phyloP scores from a whole-genome alignment of 805 yeast genomes.

The Starmerella scarabaei region DNA sequence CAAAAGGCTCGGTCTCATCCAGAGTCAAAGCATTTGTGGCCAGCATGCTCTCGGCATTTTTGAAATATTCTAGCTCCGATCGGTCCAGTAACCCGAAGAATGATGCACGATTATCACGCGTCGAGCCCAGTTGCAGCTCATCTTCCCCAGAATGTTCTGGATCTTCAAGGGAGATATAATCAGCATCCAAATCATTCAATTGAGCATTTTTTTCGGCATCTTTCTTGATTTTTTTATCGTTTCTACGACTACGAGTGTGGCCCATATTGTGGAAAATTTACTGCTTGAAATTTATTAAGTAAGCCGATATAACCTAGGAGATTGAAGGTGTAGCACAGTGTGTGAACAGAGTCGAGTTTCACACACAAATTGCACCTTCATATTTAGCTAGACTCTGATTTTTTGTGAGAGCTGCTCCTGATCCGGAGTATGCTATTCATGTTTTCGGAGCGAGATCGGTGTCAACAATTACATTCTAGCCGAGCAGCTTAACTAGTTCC shows the following conservation, averaged over 20 bases:
- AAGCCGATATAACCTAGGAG: too few relatives aligned
- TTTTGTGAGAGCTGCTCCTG: too few relatives aligned
- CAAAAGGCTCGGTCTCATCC: slow-evolving; percentile 64
- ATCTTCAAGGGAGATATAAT: slow-evolving; percentile 22
- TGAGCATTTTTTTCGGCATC: slow-evolving; percentile 4
- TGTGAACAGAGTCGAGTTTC: too few relatives aligned
- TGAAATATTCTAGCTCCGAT: slow-evolving; percentile 78
- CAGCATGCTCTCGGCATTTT: slow-evolving; percentile 78
- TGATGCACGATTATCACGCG: slow-evolving; percentile 26
- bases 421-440: too few relatives aligned
- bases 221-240: slow-evolving; percentile 13
- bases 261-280: slow-evolving; percentile 8
- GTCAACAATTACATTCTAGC: too few relatives aligned
- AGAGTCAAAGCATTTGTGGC: slow-evolving; percentile 65
- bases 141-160: slow-evolving; percentile 11
- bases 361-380: too few relatives aligned
- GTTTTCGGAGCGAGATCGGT: too few relatives aligned
- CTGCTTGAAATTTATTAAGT: neutral
- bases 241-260: slow-evolving; percentile 15
- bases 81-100: slow-evolving; percentile 83
- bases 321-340: too few relatives aligned
- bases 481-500: too few relatives aligned
- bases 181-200: slow-evolving; percentile 12
- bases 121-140: neutral
- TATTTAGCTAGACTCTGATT: too few relatives aligned